phyloP scores from a whole-genome alignment of 106 monocot species.

The Dioscorea zingiberensis region DNA sequence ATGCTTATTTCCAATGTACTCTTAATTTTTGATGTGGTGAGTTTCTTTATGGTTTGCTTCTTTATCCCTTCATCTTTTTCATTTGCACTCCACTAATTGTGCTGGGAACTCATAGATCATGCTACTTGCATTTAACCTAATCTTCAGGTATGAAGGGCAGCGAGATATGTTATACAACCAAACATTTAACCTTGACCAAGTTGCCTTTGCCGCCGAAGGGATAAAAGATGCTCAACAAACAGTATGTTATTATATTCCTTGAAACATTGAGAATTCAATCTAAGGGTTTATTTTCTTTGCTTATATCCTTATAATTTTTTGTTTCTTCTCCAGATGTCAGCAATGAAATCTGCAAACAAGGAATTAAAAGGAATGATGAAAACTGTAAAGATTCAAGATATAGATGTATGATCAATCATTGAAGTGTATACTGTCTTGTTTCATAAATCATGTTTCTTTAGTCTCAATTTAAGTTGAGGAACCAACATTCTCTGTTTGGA shows the following conservation, averaged over 20 bases:
- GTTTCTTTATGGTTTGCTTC: too few relatives aligned
- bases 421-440: not conserved
- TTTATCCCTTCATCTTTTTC: too few relatives aligned
- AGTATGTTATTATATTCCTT: conserved; percentile 24
- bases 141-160: conserved; percentile 83
- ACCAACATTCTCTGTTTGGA: not conserved
- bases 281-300: not conserved
- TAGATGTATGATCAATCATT: conserved; percentile 61
- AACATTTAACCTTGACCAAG: conserved; percentile 95
- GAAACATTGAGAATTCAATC: not conserved
- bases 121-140: conserved; percentile 3
- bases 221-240: conserved; percentile 99
- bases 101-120: too few relatives aligned
- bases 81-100: too few relatives aligned
- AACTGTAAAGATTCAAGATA: conserved; percentile 89
- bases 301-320: not conserved
- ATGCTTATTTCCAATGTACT: too few relatives aligned
- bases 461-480: not conserved
- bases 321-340: conserved; percentile 63
- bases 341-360: conserved; percentile 93
- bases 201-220: conserved; percentile 89
- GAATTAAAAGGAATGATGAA: conserved; percentile 99
- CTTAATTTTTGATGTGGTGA: too few relatives aligned
- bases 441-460: not conserved
- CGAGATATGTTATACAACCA: conserved; percentile 97